Percentiles rank a stretch among this genome's conserved stretches.
phyloP scores from a whole-genome alignment of 2,329 filamentous ascomycete species.

The Colletotrichum chlorophyti region DNA sequence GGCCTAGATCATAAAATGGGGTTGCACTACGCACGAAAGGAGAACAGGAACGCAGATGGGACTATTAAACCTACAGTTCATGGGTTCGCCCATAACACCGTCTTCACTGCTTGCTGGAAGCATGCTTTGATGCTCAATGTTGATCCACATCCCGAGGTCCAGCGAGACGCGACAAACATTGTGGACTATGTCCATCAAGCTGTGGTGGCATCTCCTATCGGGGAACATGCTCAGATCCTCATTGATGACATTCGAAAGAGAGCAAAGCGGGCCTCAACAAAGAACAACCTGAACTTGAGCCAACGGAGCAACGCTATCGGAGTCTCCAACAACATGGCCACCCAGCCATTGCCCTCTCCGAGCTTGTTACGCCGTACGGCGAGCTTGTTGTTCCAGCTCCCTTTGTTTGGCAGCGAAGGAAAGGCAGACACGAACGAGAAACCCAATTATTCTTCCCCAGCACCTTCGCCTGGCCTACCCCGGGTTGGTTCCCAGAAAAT shows the following conservation, averaged over 20 bases:
- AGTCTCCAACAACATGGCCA: constrained; percentile 38
- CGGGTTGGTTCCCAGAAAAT: constrained; percentile 47
- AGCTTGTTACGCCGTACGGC: constrained; percentile 69
- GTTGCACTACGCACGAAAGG: constrained; percentile 64
- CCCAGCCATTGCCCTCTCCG: constrained; percentile 58
- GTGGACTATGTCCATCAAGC: constrained; percentile 85
- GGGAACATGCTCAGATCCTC: constrained; percentile 70
- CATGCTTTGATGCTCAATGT: constrained; percentile 89
- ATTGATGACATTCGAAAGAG: constrained; percentile 75
- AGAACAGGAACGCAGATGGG: constrained; percentile 63
- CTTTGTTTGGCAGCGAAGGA: constrained; percentile 60
- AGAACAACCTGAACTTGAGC: constrained; percentile 46
- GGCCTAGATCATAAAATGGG: constrained; percentile 67
- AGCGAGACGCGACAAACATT: constrained; percentile 82
- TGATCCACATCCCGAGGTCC: constrained; percentile 93
- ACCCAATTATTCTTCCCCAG: constrained; percentile 22
- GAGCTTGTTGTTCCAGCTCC: constrained; percentile 65
- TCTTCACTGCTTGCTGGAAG: constrained; percentile 94
- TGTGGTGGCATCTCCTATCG: constrained; percentile 79
- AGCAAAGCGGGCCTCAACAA: constrained; percentile 53
- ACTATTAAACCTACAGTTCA: constrained; percentile 63
- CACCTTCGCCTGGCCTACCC: constrained; percentile 41
- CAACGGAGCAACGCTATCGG: constrained; percentile 52
- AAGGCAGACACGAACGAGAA: constrained; percentile 34
- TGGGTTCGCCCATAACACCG: constrained; percentile 81